These are phyloP conservation scores for Cyclotella choctawhatcheeana DNA, from an alignment of 108 stramenopile species.

Conservation along the genomic window DNA sequence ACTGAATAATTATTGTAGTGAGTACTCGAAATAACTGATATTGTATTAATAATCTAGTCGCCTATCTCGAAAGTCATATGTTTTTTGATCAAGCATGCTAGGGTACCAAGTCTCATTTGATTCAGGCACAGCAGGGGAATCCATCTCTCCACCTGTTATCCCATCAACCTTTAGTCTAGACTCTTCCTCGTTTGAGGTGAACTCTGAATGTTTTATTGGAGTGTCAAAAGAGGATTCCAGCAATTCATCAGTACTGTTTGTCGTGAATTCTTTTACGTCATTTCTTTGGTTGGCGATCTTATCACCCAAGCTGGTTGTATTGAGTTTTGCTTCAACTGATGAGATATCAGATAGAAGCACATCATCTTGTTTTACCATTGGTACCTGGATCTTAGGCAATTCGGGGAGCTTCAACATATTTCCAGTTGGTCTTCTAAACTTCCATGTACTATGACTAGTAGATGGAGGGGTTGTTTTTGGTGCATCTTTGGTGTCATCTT, in stretches of 20 bases:
- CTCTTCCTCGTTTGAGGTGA: not conserved
- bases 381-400: not conserved
- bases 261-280: not conserved
- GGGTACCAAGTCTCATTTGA: constrained; percentile 37
- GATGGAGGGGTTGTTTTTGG: not conserved
- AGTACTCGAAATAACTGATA: too few relatives aligned
- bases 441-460: constrained; percentile 3
- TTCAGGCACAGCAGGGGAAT: constrained; percentile 4
- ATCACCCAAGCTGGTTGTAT: not conserved
- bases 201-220: not conserved
- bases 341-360: not conserved
- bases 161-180: not conserved
- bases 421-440: constrained; percentile 4
- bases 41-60: constrained; percentile 40
- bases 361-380: not conserved
- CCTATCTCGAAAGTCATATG: constrained; percentile 47
- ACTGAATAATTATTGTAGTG: too few relatives aligned
- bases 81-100: constrained; percentile 37
- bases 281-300: not conserved
- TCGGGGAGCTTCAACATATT: constrained; percentile 6
- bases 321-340: constrained; percentile 2
- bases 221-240: not conserved
- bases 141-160: constrained; percentile 2
- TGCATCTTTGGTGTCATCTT: not conserved
- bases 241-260: not conserved